Evolutionary conservation across 257 asterid genomes (phyloP).

Genomic region (Penstemon davidsonii): DNA sequence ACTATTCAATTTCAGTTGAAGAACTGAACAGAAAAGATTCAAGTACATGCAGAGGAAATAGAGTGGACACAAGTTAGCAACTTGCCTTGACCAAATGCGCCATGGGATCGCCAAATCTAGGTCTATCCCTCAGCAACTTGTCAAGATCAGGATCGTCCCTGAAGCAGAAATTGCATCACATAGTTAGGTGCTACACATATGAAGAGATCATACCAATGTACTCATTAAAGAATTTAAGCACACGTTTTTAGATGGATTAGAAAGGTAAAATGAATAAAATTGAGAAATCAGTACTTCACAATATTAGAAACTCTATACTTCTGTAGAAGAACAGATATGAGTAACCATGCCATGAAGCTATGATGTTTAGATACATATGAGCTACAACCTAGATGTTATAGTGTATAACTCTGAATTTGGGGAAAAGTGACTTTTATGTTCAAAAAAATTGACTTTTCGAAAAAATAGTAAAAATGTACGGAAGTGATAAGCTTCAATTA

Average conservation of each 20-base stretch:
- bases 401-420: too few relatives aligned
- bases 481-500: neutral
- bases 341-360: neutral
- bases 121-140: conserved; percentile 51
- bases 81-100: conserved; percentile 56
- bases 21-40: too few relatives aligned
- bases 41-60: too few relatives aligned
- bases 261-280: neutral
- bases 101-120: conserved; percentile 66
- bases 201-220: neutral
- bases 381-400: too few relatives aligned
- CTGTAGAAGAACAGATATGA: neutral
- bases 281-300: conserved; percentile 3
- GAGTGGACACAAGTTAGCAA: neutral
- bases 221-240: neutral
- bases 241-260: conserved; percentile 6
- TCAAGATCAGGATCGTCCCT: conserved; percentile 77
- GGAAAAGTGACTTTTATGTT: neutral
- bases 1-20: too few relatives aligned
- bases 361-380: too few relatives aligned
- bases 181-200: conserved; percentile 11
- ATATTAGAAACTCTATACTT: neutral
- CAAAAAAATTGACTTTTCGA: neutral
- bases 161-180: conserved; percentile 24
- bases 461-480: neutral